phyloP scores from a whole-genome alignment of 73 alveolate genomes.

The Tetrahymena malaccensis region DNA sequence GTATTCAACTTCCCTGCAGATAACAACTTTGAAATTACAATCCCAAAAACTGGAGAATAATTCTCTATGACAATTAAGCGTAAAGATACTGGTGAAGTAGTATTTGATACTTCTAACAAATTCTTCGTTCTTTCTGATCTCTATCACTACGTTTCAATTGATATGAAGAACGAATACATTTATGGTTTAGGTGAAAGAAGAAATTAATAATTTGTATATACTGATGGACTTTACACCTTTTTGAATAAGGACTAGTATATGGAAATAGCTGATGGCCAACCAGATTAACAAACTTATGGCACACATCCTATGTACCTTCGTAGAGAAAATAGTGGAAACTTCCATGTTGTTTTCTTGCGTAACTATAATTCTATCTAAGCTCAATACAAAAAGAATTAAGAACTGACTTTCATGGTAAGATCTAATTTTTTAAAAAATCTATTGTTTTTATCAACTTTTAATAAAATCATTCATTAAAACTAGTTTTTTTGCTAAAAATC shows the following conservation, averaged over 20 bases:
- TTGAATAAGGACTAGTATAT: constrained; percentile 29
- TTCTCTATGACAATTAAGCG: background rate
- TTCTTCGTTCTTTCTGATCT: background rate
- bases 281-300: constrained; percentile 25
- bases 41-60: background rate
- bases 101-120: background rate
- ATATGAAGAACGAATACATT: background rate
- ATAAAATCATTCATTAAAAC: background rate
- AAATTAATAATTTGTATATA: background rate
- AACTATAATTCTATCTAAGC: constrained; percentile 8
- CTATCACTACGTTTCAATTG: background rate
- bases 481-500: no score
- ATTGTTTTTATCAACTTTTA: background rate
- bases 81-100: background rate
- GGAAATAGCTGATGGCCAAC: background rate
- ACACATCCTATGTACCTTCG: constrained; percentile 39
- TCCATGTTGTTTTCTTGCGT: constrained; percentile 18
- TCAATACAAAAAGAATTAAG: background rate
- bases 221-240: constrained; percentile 19
- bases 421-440: background rate
- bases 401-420: background rate
- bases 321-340: constrained; percentile 1
- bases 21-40: background rate
- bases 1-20: background rate
- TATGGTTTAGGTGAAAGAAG: constrained; percentile 42